Conservation (phyloP, 129 eudicot genomes). For the Cynara cardunculus region DNA sequence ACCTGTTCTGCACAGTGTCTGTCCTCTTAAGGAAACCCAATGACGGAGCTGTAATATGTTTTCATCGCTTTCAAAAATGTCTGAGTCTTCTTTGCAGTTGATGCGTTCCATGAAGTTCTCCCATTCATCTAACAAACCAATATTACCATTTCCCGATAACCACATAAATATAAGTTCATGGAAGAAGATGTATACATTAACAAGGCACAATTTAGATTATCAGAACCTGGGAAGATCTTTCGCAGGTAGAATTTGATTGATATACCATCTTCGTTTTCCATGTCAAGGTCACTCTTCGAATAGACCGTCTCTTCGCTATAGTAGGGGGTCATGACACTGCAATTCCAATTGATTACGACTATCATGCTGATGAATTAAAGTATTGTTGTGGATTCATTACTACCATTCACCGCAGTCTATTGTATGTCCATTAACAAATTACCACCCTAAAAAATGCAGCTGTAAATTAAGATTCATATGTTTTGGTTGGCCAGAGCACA, state of each 20-base stretch:
- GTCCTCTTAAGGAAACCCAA: constrained; percentile 99
- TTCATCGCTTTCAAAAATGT: constrained; percentile 85
- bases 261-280: constrained; percentile 97
- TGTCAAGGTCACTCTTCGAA: constrained; percentile 86
- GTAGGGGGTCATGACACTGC: constrained; percentile 98
- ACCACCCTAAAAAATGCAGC: not conserved
- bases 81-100: constrained; percentile 63
- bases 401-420: not conserved
- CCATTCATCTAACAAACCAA: constrained; percentile 81
- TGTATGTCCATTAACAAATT: not conserved
- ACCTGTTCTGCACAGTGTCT: constrained; percentile 98
- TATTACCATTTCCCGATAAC: constrained; percentile 14
- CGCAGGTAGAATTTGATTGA: constrained; percentile 85
- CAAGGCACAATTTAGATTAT: constrained; percentile 17
- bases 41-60: constrained; percentile 91
- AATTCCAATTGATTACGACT: constrained; percentile 24
- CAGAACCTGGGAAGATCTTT: constrained; percentile 91
- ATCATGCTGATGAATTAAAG: constrained; percentile 4
- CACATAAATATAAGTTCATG: constrained; percentile 8
- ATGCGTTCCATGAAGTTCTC: constrained; percentile 92
- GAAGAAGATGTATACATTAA: constrained; percentile 11
- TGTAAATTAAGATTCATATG: not conserved
- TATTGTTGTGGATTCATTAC: not conserved
- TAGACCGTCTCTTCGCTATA: constrained; percentile 95
- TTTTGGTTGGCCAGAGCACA: not conserved